These are phyloP conservation scores for Moelleriella libera DNA, from an alignment of 2,329 filamentous ascomycete species.

Conservation along the genomic window DNA sequence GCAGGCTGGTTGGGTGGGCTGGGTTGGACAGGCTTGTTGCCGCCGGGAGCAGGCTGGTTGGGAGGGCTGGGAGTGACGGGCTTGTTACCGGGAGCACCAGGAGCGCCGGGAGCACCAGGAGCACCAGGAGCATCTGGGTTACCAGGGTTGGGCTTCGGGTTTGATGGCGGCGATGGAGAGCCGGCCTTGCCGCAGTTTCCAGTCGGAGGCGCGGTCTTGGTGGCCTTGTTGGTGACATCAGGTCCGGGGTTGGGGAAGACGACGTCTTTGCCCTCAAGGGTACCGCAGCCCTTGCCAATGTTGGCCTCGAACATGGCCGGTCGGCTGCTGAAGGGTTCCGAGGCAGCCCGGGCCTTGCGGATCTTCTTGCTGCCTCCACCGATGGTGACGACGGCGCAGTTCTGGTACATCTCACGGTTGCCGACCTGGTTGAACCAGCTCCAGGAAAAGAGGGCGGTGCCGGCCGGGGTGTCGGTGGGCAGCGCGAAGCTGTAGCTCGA, in stretches of 20 bases:
- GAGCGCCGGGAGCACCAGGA: too few relatives aligned
- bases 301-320: conserved; percentile 63
- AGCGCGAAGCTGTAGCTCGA: conserved; percentile 51
- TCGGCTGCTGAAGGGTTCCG: conserved; percentile 33
- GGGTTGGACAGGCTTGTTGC: too few relatives aligned
- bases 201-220: conserved; percentile 19
- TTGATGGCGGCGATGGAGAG: too few relatives aligned
- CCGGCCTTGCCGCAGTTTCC: background rate
- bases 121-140: too few relatives aligned
- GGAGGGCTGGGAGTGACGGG: too few relatives aligned
- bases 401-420: conserved; percentile 80
- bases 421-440: conserved; percentile 65
- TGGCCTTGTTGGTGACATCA: conserved; percentile 27
- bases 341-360: conserved; percentile 14
- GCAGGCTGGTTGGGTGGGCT: too few relatives aligned
- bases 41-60: too few relatives aligned
- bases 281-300: conserved; percentile 43
- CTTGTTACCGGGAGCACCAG: too few relatives aligned
- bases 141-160: too few relatives aligned
- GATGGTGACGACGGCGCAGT: conserved; percentile 61
- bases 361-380: conserved; percentile 14
- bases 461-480: conserved; percentile 43
- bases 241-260: conserved; percentile 52
- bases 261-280: conserved; percentile 41
- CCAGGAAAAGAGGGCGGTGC: conserved; percentile 58